Percentiles rank a stretch among this genome's conserved stretches.
Conservation (phyloP, 257 asterid species). For the Solanum stenotomum region DNA sequence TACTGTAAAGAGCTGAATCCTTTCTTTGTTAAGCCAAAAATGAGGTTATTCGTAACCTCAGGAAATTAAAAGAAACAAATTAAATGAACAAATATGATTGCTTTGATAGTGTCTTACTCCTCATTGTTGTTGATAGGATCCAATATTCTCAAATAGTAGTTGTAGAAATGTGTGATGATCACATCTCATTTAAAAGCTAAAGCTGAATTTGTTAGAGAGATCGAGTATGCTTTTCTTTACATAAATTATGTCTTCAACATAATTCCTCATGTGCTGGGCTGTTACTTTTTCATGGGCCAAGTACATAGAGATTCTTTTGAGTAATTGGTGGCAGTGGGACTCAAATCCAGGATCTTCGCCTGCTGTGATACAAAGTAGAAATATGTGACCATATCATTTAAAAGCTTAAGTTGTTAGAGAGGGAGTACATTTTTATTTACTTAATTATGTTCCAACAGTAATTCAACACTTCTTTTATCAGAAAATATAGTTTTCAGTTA, state of each 20-base stretch:
- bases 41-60: background rate
- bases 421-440: background rate
- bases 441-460: background rate
- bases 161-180: background rate
- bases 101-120: background rate
- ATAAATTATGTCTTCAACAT: background rate
- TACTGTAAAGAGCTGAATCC: background rate
- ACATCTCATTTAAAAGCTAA: background rate
- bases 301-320: background rate
- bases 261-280: background rate
- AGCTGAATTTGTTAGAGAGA: background rate
- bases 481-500: background rate
- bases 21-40: background rate
- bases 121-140: background rate
- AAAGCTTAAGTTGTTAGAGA: background rate
- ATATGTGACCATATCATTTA: background rate
- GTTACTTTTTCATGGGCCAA: background rate
- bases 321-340: background rate
- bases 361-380: background rate
- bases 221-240: background rate
- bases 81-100: background rate
- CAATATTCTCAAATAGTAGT: background rate
- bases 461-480: background rate
- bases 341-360: background rate
- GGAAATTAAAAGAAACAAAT: background rate